Base-by-base conservation (phyloP, 768 basidiomycete species). In the Calocera viscosa region DNA sequence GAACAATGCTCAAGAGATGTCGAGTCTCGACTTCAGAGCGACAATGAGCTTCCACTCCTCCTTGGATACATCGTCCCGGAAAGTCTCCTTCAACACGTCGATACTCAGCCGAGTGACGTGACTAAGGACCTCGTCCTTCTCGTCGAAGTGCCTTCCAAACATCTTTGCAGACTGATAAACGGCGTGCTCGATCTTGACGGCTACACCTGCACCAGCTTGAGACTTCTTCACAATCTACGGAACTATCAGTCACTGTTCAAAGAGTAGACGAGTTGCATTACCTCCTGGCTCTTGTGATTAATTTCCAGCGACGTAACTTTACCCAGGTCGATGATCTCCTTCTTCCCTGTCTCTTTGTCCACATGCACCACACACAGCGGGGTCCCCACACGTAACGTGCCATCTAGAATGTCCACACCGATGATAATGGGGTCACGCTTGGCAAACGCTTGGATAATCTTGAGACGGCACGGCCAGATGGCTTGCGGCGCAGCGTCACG, bases 121-220 rank as follows among this genome's bases (percentile, higher is more conserved):
- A 65, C 92, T 94, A 65, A 94, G 81, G 40, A 97, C 75, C 72
- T 97, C 96, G 75, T 98, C 94, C 77, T 95, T 91, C 53, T 97
- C 94, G 72, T 90, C 89, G 73, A 94, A 97, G 77, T 97, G 95
- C 71, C 94, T 86, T 3, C 94, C 94, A 74, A 90, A 97, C 86
- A 93, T 88, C 78, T 94, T 95, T 32, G 93, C 86, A 28, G 90
- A 89, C 77, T 97, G 90, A 76, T 98, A 94, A 12, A 94, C 88
- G 2, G 94, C 94, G 75, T 95, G 90, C 76, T 98, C 96, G 68
- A 98, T 97, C 82, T 98, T 99, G 71, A 98, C 90, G 0, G 96
- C 95, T 16, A 97, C 94, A 73, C 96, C 95, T 63, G 83, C 94
- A 72, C 93, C 95, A n/a, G 91, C 86, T 76, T 97, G 93, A 1